Conservation (phyloP, 495 filamentous ascomycete species). For the Cudoniella acicularis region DNA sequence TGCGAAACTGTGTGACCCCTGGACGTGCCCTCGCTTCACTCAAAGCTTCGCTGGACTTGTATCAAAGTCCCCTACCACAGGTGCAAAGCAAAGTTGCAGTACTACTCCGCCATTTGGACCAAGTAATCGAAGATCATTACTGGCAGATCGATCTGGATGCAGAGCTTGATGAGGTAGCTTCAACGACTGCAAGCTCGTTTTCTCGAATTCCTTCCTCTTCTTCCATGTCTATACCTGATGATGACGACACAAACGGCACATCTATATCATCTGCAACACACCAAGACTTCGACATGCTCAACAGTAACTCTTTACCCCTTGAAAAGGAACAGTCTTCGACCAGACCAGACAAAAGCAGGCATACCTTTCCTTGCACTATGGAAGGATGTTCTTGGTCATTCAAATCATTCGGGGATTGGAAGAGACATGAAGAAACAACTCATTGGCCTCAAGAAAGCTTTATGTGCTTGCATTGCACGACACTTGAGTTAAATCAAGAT, state of each 20-base stretch:
- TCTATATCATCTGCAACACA: background rate
- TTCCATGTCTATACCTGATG: background rate
- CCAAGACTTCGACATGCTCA: background rate
- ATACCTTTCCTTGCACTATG: background rate
- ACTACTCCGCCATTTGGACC: background rate
- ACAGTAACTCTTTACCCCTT: background rate
- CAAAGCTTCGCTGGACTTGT: background rate
- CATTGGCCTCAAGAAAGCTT: background rate
- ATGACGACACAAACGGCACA: background rate
- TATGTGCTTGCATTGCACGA: background rate
- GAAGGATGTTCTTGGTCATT: background rate
- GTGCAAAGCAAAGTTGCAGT: background rate
- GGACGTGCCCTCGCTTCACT: background rate
- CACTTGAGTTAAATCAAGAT: background rate
- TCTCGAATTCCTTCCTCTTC: background rate
- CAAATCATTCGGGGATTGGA: background rate
- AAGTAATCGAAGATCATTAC: background rate
- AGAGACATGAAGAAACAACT: background rate
- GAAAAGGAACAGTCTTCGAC: no score
- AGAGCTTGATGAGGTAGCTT: background rate
- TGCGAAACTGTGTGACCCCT: background rate
- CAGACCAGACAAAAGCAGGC: background rate
- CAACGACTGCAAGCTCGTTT: background rate
- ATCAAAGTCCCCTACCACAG: background rate
- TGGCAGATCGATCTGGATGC: background rate